Conservation (phyloP, 73 alveolate genomes). For the Uronychia setigera region DNA sequence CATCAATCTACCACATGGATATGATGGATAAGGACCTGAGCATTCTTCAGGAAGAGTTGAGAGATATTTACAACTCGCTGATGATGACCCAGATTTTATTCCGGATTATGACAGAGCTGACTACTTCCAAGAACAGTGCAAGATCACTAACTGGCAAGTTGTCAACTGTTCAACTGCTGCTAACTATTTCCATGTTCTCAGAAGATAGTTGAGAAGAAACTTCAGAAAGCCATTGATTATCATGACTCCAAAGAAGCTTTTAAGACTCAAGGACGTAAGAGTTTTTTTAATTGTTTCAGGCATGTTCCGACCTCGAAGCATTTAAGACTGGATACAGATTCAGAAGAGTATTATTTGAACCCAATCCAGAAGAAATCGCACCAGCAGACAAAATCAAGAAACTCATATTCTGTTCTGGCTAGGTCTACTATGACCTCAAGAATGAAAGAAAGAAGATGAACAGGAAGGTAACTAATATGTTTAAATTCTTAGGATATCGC, state of each 20-base stretch:
- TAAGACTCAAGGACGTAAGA: slow-evolving; percentile 59
- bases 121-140: slow-evolving; percentile 11
- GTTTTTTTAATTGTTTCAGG: slow-evolving; percentile 1
- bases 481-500: slow-evolving; percentile 72
- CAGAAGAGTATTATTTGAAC: slow-evolving; percentile 49
- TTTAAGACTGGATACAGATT: slow-evolving; percentile 66
- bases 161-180: slow-evolving; percentile 92
- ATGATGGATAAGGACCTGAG: slow-evolving; percentile 98
- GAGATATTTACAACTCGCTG: slow-evolving; percentile 80
- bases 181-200: slow-evolving; percentile 91
- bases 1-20: slow-evolving; percentile 95
- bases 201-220: slow-evolving; percentile 92
- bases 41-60: slow-evolving; percentile 95
- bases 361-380: slow-evolving; percentile 1
- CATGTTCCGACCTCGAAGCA: slow-evolving; percentile 62
- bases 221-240: slow-evolving; percentile 94
- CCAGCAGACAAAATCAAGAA: slow-evolving; percentile 51
- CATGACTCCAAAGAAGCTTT: slow-evolving; percentile 89
- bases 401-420: slow-evolving; percentile 76
- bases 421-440: slow-evolving; percentile 68
- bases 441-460: slow-evolving; percentile 51
- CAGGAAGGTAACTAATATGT: slow-evolving; percentile 15
- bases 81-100: slow-evolving; percentile 74
- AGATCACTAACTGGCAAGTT: slow-evolving; percentile 70
- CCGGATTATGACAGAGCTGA: slow-evolving; percentile 40